Evolutionary conservation across 1,139 yeast species (phyloP), one percentile per base, ranked within the genome.

Genomic region (Candida frijolesensis): DNA sequence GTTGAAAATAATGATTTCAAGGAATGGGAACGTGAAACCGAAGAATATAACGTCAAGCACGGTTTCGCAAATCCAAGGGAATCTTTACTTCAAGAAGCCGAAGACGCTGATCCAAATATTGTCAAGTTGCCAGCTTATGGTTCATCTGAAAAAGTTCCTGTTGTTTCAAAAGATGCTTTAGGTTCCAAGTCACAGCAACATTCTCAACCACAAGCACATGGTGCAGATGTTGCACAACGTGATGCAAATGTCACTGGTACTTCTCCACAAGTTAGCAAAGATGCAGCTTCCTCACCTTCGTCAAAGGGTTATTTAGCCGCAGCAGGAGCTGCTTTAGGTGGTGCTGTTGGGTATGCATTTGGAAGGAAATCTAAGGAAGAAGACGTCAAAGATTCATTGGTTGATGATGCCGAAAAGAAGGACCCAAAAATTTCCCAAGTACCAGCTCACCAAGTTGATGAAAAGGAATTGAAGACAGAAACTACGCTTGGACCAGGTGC

Each of bases 71-170:
- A 61, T 47, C 65, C 62, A 34, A 56, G 64, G 45, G 60, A 65
- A 44, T 62, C 70, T 12, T 60, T 70, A 54, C 59, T 69, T 43
- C 71, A 67, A 42, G 64, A 64, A 42, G 73, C 71, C 16, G 70
- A 65, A 48, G 63, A 58, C 14, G 44, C 52, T 25, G 59, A 60
- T 39, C 68, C 70, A 3, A 58, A 46, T 8, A 58, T 66, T 48
- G 59, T 57, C 52, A 49, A 60, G 4, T 43, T 57, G 34, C 51
- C 58, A 12, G 55, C 61, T 12, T 67, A 64, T 50, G 30, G 42
- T 11, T 12, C 16, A 4, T 11, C 42, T 19, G 42, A 29, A 4
- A 22, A 12, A 3, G 12, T 22, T 19, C 32, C 42, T 4, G 15
- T 29, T n/a, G 16, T 11, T 19, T 38, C 42, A n/a, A 38, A 38